A percentile compares a stretch with the other conserved stretches of the same genome.
Conservation (phyloP, 306 rosid genomes). For the Trichosanthes cucumerina region DNA sequence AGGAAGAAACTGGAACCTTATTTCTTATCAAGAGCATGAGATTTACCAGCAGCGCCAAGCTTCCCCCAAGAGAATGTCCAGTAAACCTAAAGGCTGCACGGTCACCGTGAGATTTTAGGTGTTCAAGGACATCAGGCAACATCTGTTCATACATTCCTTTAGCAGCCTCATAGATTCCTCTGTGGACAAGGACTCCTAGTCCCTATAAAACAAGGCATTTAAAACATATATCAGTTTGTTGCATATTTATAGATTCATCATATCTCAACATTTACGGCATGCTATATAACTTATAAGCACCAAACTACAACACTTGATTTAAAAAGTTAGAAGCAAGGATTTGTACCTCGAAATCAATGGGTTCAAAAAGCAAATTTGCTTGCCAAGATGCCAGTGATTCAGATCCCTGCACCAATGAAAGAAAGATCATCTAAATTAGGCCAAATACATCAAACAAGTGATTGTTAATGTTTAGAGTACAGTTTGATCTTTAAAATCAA, state of each 20-base stretch:
- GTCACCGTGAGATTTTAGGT: slow-evolving; percentile 52
- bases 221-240: not conserved
- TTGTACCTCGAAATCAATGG: slow-evolving; percentile 74
- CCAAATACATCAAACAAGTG: not conserved
- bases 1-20: slow-evolving; percentile 58
- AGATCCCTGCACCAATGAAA: slow-evolving; percentile 51
- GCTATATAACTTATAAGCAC: not conserved
- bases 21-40: slow-evolving; percentile 77
- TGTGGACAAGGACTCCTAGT: slow-evolving; percentile 69
- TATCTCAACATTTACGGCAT: not conserved
- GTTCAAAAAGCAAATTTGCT: slow-evolving; percentile 95
- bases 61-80: slow-evolving; percentile 97
- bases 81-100: slow-evolving; percentile 70
- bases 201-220: slow-evolving; percentile 32
- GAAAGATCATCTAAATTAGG: not conserved
- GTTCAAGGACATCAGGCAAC: slow-evolving; percentile 71
- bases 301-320: not conserved
- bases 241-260: not conserved
- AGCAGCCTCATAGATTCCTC: slow-evolving; percentile 98
- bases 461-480: not conserved
- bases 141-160: slow-evolving; percentile 84
- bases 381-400: slow-evolving; percentile 91
- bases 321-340: not conserved
- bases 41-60: slow-evolving; percentile 75
- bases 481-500: not conserved